A percentile compares a stretch with the other conserved stretches of the same genome.
phyloP scores from a whole-genome alignment of 1,284 basidiomycete genomes.

The Sanguinoderma infundibulare region DNA sequence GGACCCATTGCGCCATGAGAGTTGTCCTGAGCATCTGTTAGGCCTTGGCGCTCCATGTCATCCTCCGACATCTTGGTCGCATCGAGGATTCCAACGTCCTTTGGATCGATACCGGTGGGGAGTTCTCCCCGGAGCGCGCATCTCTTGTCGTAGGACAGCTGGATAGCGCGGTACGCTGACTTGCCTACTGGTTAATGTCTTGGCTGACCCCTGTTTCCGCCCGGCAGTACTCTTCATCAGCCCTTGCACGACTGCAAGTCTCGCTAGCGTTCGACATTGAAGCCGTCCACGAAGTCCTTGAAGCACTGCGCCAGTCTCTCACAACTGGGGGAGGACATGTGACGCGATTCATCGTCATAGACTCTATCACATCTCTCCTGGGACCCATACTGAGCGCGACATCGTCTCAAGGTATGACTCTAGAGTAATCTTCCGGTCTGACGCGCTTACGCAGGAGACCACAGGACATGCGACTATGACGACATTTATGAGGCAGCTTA shows the following conservation, averaged over 20 bases:
- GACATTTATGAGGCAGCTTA: slow-evolving; percentile 69
- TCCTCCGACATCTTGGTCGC: slow-evolving; percentile 52
- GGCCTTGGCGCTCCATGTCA: slow-evolving; percentile 62
- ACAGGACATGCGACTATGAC: slow-evolving; percentile 74
- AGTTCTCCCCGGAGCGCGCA: slow-evolving; percentile 60
- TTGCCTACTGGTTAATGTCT: no score
- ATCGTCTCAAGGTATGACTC: slow-evolving; percentile 60
- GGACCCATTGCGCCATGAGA: not conserved
- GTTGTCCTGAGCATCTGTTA: slow-evolving; percentile 29
- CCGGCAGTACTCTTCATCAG: slow-evolving; percentile 26
- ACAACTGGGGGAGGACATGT: slow-evolving; percentile 11
- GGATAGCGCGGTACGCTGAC: slow-evolving; percentile 38
- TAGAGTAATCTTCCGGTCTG: not conserved
- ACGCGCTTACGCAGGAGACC: not conserved
- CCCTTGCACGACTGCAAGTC: slow-evolving; percentile 45
- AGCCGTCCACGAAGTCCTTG: slow-evolving; percentile 52
- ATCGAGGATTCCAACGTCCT: slow-evolving; percentile 44
- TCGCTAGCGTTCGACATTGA: slow-evolving; percentile 64
- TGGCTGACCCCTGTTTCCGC: not conserved
- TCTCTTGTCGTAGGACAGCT: slow-evolving; percentile 42
- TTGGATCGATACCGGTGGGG: slow-evolving; percentile 77
- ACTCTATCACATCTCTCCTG: slow-evolving; percentile 69
- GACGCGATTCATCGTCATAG: slow-evolving; percentile 62
- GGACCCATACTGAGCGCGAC: slow-evolving; percentile 64
- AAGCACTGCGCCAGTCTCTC: slow-evolving; percentile 29